Conservation (phyloP, 1,284 basidiomycete genomes). For the Leccinum angustisporum region DNA sequence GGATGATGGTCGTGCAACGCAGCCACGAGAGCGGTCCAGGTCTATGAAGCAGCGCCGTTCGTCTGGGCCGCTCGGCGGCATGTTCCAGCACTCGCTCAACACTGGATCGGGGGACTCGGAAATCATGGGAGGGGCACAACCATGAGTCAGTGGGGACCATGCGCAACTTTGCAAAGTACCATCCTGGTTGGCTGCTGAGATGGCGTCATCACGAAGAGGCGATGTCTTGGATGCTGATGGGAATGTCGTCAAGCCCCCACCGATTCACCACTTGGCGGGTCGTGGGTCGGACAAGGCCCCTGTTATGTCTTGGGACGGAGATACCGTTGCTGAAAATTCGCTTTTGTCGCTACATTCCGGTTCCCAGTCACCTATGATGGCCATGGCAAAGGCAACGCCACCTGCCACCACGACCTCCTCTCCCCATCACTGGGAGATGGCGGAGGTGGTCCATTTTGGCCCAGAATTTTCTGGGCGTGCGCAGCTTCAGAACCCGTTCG, state of each 20-base stretch:
- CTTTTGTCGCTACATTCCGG: constrained; percentile 48
- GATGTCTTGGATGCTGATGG: constrained; percentile 14
- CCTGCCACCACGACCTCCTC: constrained; percentile 45
- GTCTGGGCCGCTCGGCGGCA: constrained; percentile 45
- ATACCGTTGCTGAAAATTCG: constrained; percentile 48
- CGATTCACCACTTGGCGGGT: constrained; percentile 44
- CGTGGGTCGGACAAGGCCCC: constrained; percentile 29
- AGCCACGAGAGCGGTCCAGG: constrained; percentile 25
- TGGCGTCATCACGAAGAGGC: constrained; percentile 37
- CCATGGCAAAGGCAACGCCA: constrained; percentile 62
- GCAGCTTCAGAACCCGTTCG: constrained; percentile 42
- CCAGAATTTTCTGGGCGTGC: constrained; percentile 24
- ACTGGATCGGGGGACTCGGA: constrained; percentile 33
- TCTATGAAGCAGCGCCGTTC: constrained; percentile 40
- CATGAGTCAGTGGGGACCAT: constrained; percentile 33
- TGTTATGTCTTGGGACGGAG: constrained; percentile 56
- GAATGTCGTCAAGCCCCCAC: constrained; percentile 22
- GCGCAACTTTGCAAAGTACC: constrained; percentile 37
- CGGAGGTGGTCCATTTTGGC: constrained; percentile 52
- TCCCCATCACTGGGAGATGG: constrained; percentile 67
- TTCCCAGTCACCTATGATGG: constrained; percentile 50
- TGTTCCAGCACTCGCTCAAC: constrained; percentile 53
- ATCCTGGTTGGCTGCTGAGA: constrained; percentile 51
- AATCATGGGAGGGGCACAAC: constrained; percentile 38
- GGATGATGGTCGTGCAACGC: constrained; percentile 43